Base-by-base conservation (phyloP, 2,329 filamentous ascomycete genomes). In the Alternaria sp. region DNA sequence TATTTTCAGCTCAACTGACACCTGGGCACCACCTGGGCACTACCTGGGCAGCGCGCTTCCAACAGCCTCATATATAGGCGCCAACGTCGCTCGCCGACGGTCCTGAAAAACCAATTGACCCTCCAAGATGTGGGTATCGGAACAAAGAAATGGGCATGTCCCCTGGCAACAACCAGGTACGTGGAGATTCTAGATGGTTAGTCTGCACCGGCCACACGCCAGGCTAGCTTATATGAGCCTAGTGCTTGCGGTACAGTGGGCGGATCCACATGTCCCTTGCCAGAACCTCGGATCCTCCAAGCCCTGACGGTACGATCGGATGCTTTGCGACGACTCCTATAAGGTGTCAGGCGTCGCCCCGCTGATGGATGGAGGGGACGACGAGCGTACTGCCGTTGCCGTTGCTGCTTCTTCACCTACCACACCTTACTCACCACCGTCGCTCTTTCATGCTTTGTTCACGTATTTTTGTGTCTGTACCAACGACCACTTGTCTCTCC, bases 311-410 rank as follows among this genome's bases (percentile, higher is more conserved):
- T 50, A 36, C 30, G 30, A 50, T 25, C 30, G 46, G 46, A 27
- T 50, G 46, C 46, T 38, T 27, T 50, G 46, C 40, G 46, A 50
- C 46, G 46, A 38, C 46, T 50, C 46, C 46, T 50, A 50, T 50
- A 50, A 50, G 46, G 46, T 22, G 46, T 38, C 46, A 28, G 30
- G 32, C 36, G 46, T 50, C 46, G 46, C 46, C 46, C 46, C 46
- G 18, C n/a, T 36, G 46, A 50, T 18, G 20, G 32, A 18, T 22
- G 14, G 46, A 50, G 32, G 46, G 32, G 32, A 38, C 32, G 46
- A 50, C 46, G 46, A 50, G 46, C 46, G 30, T 50, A 50, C 32
- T 9, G 46, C 32, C 46, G 46, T 38, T 38, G 46, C n/a, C 46
- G 30, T 50, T 50, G 46, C 46, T 32, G 20, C 46, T 25, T 50